Evolutionary conservation across 1,139 yeast genomes (phyloP).

Genomic region (Yamadazyma oceani): DNA sequence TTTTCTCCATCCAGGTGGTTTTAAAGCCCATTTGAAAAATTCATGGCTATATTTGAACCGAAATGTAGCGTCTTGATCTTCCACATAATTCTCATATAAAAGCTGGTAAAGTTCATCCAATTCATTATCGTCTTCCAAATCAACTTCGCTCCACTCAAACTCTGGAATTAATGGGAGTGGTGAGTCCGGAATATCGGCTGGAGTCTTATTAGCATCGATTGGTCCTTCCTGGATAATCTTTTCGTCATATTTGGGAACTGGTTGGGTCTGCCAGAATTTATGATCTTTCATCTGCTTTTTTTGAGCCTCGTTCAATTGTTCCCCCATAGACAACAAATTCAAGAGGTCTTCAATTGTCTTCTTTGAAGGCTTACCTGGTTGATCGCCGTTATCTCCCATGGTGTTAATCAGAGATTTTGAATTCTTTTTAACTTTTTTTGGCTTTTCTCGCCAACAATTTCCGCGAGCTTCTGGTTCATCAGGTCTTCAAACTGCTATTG

Average conservation of each 20-base stretch:
- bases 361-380: conserved; percentile 5
- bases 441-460: too few relatives aligned
- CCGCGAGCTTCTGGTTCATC: too few relatives aligned
- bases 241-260: conserved; percentile 79
- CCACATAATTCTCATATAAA: conserved; percentile 88
- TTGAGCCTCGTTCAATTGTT: conserved; percentile 53
- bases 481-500: too few relatives aligned
- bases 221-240: conserved; percentile 74
- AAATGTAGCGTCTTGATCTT: conserved; percentile 88
- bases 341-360: conserved; percentile 52
- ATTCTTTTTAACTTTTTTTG: too few relatives aligned
- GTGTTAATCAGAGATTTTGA: too few relatives aligned
- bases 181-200: conserved; percentile 65
- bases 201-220: conserved; percentile 64
- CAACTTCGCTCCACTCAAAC: conserved; percentile 87
- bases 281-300: conserved; percentile 78
- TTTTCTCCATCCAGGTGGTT: conserved; percentile 87
- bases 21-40: conserved; percentile 89
- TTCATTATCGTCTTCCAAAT: conserved; percentile 57
- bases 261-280: conserved; percentile 98
- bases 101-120: conserved; percentile 75
- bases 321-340: conserved; percentile 53
- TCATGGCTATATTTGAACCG: conserved; percentile 85
- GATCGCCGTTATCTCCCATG: conserved; percentile 11
- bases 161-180: conserved; percentile 75